Conservation (phyloP, 2,329 filamentous ascomycete species). For the Anthostomella pinea region DNA sequence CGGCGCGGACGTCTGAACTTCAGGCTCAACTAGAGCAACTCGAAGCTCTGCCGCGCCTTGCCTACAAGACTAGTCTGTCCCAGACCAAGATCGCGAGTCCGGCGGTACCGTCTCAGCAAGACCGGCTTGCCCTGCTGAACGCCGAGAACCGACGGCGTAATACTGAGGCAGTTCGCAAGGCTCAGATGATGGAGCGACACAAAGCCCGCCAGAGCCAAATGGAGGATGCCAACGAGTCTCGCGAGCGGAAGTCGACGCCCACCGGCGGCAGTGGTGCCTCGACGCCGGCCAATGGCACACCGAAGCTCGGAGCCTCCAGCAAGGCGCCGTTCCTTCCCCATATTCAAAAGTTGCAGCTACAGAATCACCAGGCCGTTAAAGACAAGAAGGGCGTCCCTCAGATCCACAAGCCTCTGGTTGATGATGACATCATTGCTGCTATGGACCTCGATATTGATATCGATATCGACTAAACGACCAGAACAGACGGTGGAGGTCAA, state of each 20-base stretch:
- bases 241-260: constrained; percentile 48
- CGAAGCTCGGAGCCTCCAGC: constrained; percentile 42
- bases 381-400: constrained; percentile 62
- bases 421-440: constrained; percentile 88
- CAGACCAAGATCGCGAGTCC: constrained; percentile 49
- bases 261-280: constrained; percentile 47
- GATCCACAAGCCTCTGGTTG: constrained; percentile 76
- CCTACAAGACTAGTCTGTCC: constrained; percentile 65
- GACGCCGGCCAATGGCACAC: constrained; percentile 53
- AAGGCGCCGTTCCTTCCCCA: constrained; percentile 47
- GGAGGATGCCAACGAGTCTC: constrained; percentile 57
- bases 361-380: constrained; percentile 50
- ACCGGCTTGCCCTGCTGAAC: constrained; percentile 81
- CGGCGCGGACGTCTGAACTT: constrained; percentile 49
- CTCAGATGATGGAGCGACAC: constrained; percentile 77
- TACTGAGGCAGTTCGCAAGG: constrained; percentile 84
- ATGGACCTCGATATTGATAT: constrained; percentile 92
- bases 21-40: constrained; percentile 62
- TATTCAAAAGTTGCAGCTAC: constrained; percentile 51
- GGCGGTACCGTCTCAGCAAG: constrained; percentile 65
- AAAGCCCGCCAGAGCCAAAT: constrained; percentile 60
- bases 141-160: constrained; percentile 80
- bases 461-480: constrained; percentile 60
- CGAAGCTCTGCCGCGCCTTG: constrained; percentile 67
- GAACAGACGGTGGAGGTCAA: not conserved